Evolutionary conservation across 1,284 basidiomycete genomes (phyloP), one percentile per base, ranked within the genome.

Genomic region (Naganishia sp.): DNA sequence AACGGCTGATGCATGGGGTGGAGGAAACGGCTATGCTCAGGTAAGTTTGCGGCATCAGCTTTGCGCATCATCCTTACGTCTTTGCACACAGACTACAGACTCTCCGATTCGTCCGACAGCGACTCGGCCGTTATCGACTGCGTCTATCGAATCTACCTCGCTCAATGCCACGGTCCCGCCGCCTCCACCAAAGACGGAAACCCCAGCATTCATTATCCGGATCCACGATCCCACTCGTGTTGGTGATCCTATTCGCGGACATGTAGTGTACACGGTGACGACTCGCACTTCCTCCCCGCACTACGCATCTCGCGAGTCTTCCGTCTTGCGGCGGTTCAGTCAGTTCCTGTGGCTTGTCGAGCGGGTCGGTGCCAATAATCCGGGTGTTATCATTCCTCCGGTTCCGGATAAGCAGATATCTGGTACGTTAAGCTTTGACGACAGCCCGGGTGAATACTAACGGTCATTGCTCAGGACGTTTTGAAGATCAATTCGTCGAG

Each of bases 261-360:
- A 92, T 76, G 94, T 90, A 13, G 91, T 96, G 81, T 97, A 99
- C 77, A 97, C 94, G 2, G 91, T 97, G 1, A 88, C 90, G 68
- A 95, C 93, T 6, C 72, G 92, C 86, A 96, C 94, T 1, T 90
- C 88, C 15, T 93, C 91, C 0, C 87, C 90, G 0, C 81, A 88
- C 49, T 95, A 86, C 80, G n/a, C 49, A 18, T 15, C 21, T 2
- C 85, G 87, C 67, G 82, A 87, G 2, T 92, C 94, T 76, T 93
- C 93, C 4, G 94, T 96, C 43, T 86, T 99, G 7, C 86, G 95
- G 21, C 88, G 95, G 25, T 99, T 96, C 79, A 92, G 90, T 23
- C 96, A 99, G 79, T 99, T 99, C 75, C 84, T 97, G 23, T 99
- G 96, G 95, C 81, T 99, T 0, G 96, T 92, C 76, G 94, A 95